Evolutionary conservation across 768 basidiomycete species (phyloP), one percentile per base, ranked within the genome.

Genomic region (Psilocybe azurescens): DNA sequence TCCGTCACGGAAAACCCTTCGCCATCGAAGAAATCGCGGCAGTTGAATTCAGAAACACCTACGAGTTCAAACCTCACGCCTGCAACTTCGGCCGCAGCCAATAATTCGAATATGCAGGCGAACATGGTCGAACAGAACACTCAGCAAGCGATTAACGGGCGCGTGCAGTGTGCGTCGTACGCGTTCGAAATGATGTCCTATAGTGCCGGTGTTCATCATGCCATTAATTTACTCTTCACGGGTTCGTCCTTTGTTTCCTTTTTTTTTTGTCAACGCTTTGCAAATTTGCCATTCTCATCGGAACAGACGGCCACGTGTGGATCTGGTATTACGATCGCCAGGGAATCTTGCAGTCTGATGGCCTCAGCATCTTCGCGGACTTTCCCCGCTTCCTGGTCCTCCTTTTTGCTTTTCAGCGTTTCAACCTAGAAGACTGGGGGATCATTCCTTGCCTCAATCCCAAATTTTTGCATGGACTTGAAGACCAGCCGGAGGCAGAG

Each of bases 321-420:
- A 47, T 70, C 38, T 74, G 68, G 62, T 70, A 59, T 46, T 69
- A 63, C 47, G 73, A 75, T 53, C 53, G 64, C 5, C 60, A 68
- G 33, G 70, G 73, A 7, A 55, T 66, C 8, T 64, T 75, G 30
- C 66, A 67, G 57, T 67, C 68, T 11, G 39, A 59, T 24, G 65
- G 65, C 24, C 62, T 74, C 14, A 61, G 63, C 52, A 66, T 72
- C 54, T 60, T 72, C 33, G 47, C 64, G 29, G 65, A 72, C 38
- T 61, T 69, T 30, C 73, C 70, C 24, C 63, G 64, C 28, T 65
- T 70, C 51, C 50, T 71, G 7, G 62, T 72, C 30, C 67, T 73
- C 16, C 66, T 74, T 16, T 44, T 72, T 41, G 51, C 57, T 24
- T 67, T 72, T 39, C 68, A 73, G 55, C 67, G 69, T 3, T 73